phyloP scores from a whole-genome alignment of 345 rosid species.

The Pseudoturritis turrita region DNA sequence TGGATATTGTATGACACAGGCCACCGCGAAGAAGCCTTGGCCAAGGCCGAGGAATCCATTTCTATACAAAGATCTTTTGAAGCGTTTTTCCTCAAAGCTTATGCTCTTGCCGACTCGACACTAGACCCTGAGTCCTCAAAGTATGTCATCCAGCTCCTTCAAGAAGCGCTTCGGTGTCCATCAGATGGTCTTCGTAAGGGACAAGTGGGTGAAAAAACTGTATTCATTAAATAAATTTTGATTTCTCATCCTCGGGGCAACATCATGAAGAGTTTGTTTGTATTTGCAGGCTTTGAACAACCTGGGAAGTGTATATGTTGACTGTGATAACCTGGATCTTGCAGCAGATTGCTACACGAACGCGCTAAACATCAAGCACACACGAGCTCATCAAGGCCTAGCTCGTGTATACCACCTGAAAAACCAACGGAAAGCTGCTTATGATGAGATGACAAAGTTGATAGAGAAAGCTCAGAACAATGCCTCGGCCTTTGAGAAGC shows the following conservation, averaged over 20 bases:
- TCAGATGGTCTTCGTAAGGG: slow-evolving; percentile 97
- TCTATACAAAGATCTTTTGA: slow-evolving; percentile 82
- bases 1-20: slow-evolving; percentile 87
- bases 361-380: slow-evolving; percentile 85
- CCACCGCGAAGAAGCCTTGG: slow-evolving; percentile 78
- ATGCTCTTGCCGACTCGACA: slow-evolving; percentile 61
- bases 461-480: slow-evolving; percentile 79
- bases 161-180: slow-evolving; percentile 88
- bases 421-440: slow-evolving; percentile 68
- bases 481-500: slow-evolving; percentile 84
- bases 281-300: slow-evolving; percentile 75
- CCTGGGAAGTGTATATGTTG: slow-evolving; percentile 70
- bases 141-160: slow-evolving; percentile 61
- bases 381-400: slow-evolving; percentile 87
- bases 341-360: slow-evolving; percentile 76
- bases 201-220: slow-evolving; percentile 45
- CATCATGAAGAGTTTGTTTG: background rate
- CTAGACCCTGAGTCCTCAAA: slow-evolving; percentile 52
- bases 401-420: slow-evolving; percentile 76
- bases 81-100: slow-evolving; percentile 88
- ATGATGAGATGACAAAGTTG: slow-evolving; percentile 85
- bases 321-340: slow-evolving; percentile 73
- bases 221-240: background rate
- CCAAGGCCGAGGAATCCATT: slow-evolving; percentile 78
- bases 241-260: background rate